A percentile compares a stretch with the other conserved stretches of the same genome.
phyloP scores from a whole-genome alignment of 2,329 filamentous ascomycete species.

The Pseudopithomyces chartarum region DNA sequence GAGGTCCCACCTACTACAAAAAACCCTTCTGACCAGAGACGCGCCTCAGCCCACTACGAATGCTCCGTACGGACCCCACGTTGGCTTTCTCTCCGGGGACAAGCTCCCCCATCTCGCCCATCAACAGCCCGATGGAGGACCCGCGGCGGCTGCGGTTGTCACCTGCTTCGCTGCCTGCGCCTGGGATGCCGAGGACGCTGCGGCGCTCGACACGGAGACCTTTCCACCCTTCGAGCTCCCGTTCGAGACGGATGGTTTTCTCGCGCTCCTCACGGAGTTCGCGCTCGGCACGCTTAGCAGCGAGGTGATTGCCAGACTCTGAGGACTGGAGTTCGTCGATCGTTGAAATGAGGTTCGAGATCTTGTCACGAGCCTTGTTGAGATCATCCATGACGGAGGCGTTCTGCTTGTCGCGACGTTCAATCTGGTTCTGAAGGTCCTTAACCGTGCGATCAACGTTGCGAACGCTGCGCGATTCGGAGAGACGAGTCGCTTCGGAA shows the following conservation, averaged over 20 bases:
- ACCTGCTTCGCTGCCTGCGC: conserved; percentile 48
- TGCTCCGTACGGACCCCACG: conserved; percentile 36
- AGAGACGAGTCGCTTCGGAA: conserved; percentile 77
- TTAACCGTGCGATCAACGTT: conserved; percentile 94
- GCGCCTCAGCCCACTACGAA: conserved; percentile 43
- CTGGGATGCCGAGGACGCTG: conserved; percentile 41
- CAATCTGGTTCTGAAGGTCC: conserved; percentile 89
- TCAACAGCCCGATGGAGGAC: conserved; percentile 48
- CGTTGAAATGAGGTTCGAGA: conserved; percentile 83
- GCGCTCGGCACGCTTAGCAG: conserved; percentile 82
- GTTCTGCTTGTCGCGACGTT: conserved; percentile 89
- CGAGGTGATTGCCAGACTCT: conserved; percentile 80
- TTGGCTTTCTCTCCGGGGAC: conserved; percentile 38
- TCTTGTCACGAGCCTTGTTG: conserved; percentile 83
- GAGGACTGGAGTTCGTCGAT: conserved; percentile 93
- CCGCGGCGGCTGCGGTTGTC: conserved; percentile 51
- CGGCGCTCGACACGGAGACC: conserved; percentile 66
- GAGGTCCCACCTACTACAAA: conserved; percentile 50
- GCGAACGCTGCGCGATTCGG: conserved; percentile 84
- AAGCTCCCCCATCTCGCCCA: conserved; percentile 43
- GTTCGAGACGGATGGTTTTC: conserved; percentile 78
- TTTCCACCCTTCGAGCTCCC: conserved; percentile 85
- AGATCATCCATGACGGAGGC: conserved; percentile 82
- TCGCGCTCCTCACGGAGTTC: conserved; percentile 90
- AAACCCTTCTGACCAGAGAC: conserved; percentile 56